These are phyloP conservation scores for Alnus glutinosa DNA, from an alignment of 306 rosid species.

Conservation along the genomic window DNA sequence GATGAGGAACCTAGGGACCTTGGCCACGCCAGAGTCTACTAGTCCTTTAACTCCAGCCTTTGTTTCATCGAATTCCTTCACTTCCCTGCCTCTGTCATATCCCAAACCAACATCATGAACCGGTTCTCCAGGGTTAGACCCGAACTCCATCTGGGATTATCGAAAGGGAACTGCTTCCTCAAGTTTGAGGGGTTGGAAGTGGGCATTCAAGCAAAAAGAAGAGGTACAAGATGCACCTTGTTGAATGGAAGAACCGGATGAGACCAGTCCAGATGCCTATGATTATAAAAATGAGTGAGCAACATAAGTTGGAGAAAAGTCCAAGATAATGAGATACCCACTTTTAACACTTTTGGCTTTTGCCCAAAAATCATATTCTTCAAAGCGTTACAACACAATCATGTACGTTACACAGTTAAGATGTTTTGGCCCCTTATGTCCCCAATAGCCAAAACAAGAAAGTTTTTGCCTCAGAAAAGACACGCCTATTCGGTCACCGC, in stretches of 20 bases:
- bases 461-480: not conserved
- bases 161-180: constrained; percentile 16
- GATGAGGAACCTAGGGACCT: constrained; percentile 62
- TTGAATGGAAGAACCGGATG: constrained; percentile 22
- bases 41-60: constrained; percentile 83
- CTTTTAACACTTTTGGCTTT: constrained; percentile 24
- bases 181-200: constrained; percentile 20
- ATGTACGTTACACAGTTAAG: constrained; percentile 18
- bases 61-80: constrained; percentile 67
- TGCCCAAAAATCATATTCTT: constrained; percentile 7
- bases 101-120: not conserved
- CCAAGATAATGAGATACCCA: constrained; percentile 41
- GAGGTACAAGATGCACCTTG: constrained; percentile 37
- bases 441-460: not conserved
- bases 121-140: not conserved
- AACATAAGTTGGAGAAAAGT: constrained; percentile 27
- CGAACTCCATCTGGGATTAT: constrained; percentile 26
- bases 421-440: constrained; percentile 1
- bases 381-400: constrained; percentile 5
- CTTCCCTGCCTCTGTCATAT: constrained; percentile 64
- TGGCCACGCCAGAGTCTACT: constrained; percentile 51
- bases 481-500: not conserved
- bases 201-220: constrained; percentile 24
- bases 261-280: constrained; percentile 23
- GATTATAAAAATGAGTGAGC: constrained; percentile 17